A percentile compares a stretch with the other conserved stretches of the same genome.
Evolutionary conservation across 225 moss, liverwort and hornwort species (phyloP).

Genomic region (Pseudoscleropodium purum): DNA sequence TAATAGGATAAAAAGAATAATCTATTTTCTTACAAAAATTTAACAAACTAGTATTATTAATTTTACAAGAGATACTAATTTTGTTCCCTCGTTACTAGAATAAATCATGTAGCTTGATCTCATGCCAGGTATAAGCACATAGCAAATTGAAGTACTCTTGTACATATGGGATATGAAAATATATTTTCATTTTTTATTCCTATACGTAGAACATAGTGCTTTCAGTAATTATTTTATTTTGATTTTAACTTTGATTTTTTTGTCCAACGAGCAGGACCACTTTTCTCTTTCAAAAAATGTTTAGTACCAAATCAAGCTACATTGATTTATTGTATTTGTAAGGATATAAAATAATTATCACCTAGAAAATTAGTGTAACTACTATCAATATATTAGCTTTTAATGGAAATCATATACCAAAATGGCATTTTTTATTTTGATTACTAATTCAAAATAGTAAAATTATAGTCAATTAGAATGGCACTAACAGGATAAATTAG

Average conservation of each 20-base stretch:
- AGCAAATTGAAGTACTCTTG: background rate
- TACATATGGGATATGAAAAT: background rate
- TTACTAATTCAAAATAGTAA: background rate
- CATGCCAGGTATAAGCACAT: rapidly evolving
- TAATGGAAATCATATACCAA: background rate
- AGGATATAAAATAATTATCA: background rate
- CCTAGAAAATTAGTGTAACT: background rate
- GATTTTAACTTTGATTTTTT: background rate
- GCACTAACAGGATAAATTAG: background rate
- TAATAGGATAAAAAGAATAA: background rate
- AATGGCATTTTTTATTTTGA: background rate
- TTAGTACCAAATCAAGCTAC: background rate
- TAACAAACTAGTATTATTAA: background rate
- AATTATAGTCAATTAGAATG: background rate
- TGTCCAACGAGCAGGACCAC: background rate
- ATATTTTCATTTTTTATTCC: background rate
- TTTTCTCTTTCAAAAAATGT: background rate
- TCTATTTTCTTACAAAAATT: background rate
- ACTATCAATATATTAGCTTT: background rate
- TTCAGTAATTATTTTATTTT: background rate
- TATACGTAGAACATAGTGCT: background rate
- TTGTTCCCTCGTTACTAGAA: background rate
- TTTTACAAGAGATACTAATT: background rate
- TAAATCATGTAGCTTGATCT: background rate
- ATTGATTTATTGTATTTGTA: background rate